These are phyloP conservation scores for Panus rudis DNA, from an alignment of 768 basidiomycete genomes.

Conservation along the genomic window DNA sequence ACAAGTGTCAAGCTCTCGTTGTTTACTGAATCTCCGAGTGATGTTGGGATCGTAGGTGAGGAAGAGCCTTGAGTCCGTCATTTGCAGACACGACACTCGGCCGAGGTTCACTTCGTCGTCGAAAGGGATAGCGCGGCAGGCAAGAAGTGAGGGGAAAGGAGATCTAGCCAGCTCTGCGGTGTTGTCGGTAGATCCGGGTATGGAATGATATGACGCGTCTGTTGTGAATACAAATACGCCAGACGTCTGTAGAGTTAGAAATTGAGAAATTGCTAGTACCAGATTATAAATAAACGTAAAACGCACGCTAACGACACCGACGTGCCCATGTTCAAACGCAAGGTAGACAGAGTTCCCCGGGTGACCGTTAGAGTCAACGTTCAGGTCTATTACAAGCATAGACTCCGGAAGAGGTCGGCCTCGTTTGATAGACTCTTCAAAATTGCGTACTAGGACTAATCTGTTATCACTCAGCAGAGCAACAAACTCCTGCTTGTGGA, in stretches of 20 bases:
- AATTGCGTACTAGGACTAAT: conserved; percentile 28
- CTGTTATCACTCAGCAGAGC: conserved; percentile 16
- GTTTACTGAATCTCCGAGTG: too few species aligned
- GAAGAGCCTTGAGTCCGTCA: conserved; percentile 21
- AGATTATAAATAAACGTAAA: background rate
- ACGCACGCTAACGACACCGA: conserved; percentile 21
- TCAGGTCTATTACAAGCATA: conserved; percentile 15
- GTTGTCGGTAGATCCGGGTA: too few species aligned
- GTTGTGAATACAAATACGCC: conserved; percentile 22
- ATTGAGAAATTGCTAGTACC: background rate
- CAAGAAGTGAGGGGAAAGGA: conserved; percentile 12
- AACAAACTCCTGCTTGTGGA: too few species aligned
- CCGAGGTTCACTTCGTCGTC: conserved; percentile 3
- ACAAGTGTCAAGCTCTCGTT: too few species aligned
- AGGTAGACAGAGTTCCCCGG: conserved; percentile 16
- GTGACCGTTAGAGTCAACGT: background rate
- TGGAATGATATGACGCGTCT: conserved; percentile 10
- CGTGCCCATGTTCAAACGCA: conserved; percentile 22
- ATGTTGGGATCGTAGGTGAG: conserved; percentile 19
- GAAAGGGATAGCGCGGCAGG: conserved; percentile 11
- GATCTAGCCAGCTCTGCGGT: conserved; percentile 6
- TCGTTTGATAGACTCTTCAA: conserved; percentile 22
- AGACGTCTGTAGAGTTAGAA: conserved; percentile 12
- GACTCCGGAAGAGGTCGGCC: conserved; percentile 13
- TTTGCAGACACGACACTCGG: conserved; percentile 21